A percentile compares a stretch with the other conserved stretches of the same genome.
Conservation (phyloP, 306 rosid genomes). For the Cicer pinnatifidum region DNA sequence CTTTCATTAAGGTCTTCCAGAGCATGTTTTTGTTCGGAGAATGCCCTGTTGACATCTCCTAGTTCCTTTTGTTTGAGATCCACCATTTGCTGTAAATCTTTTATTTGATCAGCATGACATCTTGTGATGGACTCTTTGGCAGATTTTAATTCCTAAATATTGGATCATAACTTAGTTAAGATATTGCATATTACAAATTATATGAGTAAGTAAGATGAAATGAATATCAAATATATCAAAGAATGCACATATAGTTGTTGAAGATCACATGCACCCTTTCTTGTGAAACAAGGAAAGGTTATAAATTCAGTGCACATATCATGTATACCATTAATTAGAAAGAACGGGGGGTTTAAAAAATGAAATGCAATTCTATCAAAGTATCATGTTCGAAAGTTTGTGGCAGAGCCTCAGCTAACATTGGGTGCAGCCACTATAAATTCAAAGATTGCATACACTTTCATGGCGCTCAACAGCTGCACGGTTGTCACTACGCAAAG, state of each 20-base stretch:
- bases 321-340: not conserved
- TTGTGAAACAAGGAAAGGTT: slow-evolving; percentile 21
- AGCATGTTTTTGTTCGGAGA: slow-evolving; percentile 74
- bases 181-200: slow-evolving; percentile 3
- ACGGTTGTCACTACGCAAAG: slow-evolving; percentile 66
- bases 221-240: slow-evolving; percentile 17
- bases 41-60: slow-evolving; percentile 60
- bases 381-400: not conserved
- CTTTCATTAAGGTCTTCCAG: slow-evolving; percentile 83
- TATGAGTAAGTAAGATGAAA: slow-evolving; percentile 33
- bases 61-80: slow-evolving; percentile 79
- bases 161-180: slow-evolving; percentile 26
- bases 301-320: slow-evolving; percentile 21
- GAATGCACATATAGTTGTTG: slow-evolving; percentile 32
- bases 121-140: slow-evolving; percentile 66
- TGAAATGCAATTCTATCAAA: not conserved
- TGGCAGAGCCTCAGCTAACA: slow-evolving; percentile 4
- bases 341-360: not conserved
- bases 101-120: slow-evolving; percentile 67
- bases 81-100: slow-evolving; percentile 61
- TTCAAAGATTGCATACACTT: slow-evolving; percentile 57
- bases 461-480: slow-evolving; percentile 65
- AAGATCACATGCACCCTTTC: slow-evolving; percentile 13
- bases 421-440: slow-evolving; percentile 5
- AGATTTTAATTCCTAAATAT: slow-evolving; percentile 73